phyloP scores from a whole-genome alignment of 768 basidiomycete species.

The Pleurotus djamor region DNA sequence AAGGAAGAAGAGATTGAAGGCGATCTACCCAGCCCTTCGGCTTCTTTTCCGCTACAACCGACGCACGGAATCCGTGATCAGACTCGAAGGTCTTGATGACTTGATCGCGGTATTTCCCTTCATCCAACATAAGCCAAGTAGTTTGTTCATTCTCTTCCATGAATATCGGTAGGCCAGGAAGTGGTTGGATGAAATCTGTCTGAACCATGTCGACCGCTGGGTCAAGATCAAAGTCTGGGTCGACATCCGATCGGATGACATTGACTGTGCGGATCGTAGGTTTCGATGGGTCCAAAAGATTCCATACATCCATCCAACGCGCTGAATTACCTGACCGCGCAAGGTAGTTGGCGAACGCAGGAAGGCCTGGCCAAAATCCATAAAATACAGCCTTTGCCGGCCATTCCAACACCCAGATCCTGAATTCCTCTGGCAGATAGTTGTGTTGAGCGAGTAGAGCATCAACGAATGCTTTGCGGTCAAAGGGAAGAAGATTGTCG shows the following conservation, averaged over 20 bases:
- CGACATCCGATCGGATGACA: background rate
- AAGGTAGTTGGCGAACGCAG: background rate
- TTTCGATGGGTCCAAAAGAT: background rate
- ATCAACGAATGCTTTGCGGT: constrained; percentile 7
- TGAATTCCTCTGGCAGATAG: constrained; percentile 16
- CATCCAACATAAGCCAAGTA: background rate
- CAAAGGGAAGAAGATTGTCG: background rate
- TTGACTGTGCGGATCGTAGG: background rate
- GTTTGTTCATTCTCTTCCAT: background rate
- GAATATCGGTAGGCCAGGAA: background rate
- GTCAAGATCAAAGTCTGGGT: background rate
- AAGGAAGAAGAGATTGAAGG: too few relatives aligned
- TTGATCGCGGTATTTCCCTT: background rate
- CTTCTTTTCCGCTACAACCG: too few relatives aligned
- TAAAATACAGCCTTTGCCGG: constrained; percentile 16
- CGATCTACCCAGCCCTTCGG: too few relatives aligned
- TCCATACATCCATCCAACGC: background rate
- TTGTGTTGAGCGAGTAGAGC: constrained; percentile 10
- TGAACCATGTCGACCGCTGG: too few relatives aligned
- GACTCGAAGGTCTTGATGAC: background rate
- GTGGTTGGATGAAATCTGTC: background rate
- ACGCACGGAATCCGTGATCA: too few relatives aligned
- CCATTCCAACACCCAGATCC: constrained; percentile 23
- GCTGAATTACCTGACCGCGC: background rate
- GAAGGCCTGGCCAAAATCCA: constrained; percentile 17